Evolutionary conservation across 2,329 filamentous ascomycete species (phyloP).

Genomic region (Exserohilum turcica): DNA sequence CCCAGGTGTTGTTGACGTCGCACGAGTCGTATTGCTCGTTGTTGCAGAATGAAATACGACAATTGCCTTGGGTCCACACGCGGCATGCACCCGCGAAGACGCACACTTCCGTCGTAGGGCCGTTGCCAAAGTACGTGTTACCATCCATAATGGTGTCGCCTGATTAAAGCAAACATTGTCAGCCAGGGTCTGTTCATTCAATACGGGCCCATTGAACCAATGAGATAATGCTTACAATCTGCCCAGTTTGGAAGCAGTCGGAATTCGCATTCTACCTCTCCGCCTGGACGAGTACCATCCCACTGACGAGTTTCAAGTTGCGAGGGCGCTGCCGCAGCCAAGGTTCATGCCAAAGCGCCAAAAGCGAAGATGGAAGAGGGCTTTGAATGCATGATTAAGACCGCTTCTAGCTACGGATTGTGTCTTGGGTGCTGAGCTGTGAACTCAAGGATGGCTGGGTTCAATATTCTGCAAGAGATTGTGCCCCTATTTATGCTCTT

Average conservation of each 20-base stretch:
- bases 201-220: background rate
- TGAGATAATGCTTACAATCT: background rate
- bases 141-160: background rate
- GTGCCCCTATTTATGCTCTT: too few species aligned
- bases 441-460: too few species aligned
- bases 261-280: background rate
- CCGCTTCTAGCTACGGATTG: too few species aligned
- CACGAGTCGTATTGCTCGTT: background rate
- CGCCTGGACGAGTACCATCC: background rate
- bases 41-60: slow-evolving; percentile 1
- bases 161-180: background rate
- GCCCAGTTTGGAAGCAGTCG: background rate
- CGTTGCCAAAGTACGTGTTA: background rate
- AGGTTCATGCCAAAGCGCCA: too few species aligned
- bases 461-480: too few species aligned
- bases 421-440: too few species aligned
- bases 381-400: too few species aligned
- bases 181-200: background rate
- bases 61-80: background rate
- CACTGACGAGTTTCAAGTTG: background rate
- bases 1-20: background rate
- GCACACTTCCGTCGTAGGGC: background rate
- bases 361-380: too few species aligned
- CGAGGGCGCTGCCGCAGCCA: background rate
- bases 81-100: background rate